phyloP scores from a whole-genome alignment of 2,329 filamentous ascomycete genomes.

The Ophiostoma sp. region DNA sequence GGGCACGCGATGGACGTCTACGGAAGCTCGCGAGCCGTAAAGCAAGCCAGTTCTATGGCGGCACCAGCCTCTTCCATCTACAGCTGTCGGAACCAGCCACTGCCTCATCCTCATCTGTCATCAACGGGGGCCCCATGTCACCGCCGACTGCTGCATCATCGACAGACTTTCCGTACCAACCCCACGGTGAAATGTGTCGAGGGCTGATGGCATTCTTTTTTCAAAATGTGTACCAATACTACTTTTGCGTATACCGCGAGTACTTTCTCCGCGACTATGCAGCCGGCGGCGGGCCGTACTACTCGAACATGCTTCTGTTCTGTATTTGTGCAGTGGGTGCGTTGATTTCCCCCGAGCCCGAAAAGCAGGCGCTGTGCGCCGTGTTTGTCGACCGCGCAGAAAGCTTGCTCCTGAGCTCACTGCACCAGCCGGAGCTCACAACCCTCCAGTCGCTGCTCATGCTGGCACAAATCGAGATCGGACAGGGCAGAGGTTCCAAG shows the following conservation, averaged over 20 bases:
- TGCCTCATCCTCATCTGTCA: conserved; percentile 22
- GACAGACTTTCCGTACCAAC: conserved; percentile 22
- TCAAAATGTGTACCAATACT: conserved; percentile 43
- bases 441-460: conserved; percentile 28
- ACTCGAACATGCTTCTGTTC: conserved; percentile 46
- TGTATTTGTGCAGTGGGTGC: conserved; percentile 46
- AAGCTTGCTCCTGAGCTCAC: conserved; percentile 39
- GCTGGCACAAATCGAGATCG: conserved; percentile 37
- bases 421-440: conserved; percentile 45
- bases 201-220: conserved; percentile 46
- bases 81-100: conserved; percentile 32
- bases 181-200: conserved; percentile 42
- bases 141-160: background rate
- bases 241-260: conserved; percentile 47
- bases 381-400: conserved; percentile 43
- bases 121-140: background rate
- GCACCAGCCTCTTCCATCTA: conserved; percentile 44
- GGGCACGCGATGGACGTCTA: conserved; percentile 34
- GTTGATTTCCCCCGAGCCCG: conserved; percentile 39
- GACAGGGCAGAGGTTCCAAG: conserved; percentile 43
- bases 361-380: conserved; percentile 36
- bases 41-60: conserved; percentile 44
- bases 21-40: conserved; percentile 37
- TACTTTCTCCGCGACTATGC: conserved; percentile 48
- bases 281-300: conserved; percentile 42